Conservation (phyloP, 768 basidiomycete species). For the Hygrophorus russula region DNA sequence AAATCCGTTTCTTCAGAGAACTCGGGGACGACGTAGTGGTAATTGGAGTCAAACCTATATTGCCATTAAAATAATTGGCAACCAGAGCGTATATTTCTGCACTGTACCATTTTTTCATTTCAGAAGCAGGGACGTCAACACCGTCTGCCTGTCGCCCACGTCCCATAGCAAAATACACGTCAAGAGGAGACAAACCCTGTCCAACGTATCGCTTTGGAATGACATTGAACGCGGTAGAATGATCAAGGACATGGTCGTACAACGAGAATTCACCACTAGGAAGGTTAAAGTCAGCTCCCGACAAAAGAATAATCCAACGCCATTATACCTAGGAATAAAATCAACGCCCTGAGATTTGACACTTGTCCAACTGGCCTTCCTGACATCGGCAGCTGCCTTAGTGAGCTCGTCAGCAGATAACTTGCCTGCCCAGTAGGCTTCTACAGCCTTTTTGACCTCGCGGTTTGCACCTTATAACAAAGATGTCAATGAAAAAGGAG, state of each 20-base stretch:
- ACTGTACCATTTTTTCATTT: conserved; percentile 98
- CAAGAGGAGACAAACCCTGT: conserved; percentile 77
- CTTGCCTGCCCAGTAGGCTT: conserved; percentile 97
- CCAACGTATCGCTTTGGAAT: conserved; percentile 91
- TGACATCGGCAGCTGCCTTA: conserved; percentile 78
- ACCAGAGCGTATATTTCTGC: background rate
- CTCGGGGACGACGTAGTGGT: conserved; percentile 98
- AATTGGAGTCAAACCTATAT: conserved; percentile 93
- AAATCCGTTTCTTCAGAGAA: conserved; percentile 84
- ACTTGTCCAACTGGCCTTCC: conserved; percentile 78
- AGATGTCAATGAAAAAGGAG: conserved; percentile 4
- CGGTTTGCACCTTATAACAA: conserved; percentile 65
- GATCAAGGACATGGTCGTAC: conserved; percentile 98
- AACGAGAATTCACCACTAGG: conserved; percentile 94
- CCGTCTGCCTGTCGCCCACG: conserved; percentile 92
- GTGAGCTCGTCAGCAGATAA: conserved; percentile 78
- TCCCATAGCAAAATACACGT: conserved; percentile 98
- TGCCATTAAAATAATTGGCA: conserved; percentile 4
- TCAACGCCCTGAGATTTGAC: conserved; percentile 84
- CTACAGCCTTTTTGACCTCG: conserved; percentile 96
- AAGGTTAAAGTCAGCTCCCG: conserved; percentile 10
- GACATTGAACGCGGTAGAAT: conserved; percentile 91
- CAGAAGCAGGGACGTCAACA: conserved; percentile 93
- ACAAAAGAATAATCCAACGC: conserved; percentile 8
- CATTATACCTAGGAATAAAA: conserved; percentile 75